Base-by-base conservation (phyloP, 2,329 filamentous ascomycete species). In the Epichloe glyceriae region DNA sequence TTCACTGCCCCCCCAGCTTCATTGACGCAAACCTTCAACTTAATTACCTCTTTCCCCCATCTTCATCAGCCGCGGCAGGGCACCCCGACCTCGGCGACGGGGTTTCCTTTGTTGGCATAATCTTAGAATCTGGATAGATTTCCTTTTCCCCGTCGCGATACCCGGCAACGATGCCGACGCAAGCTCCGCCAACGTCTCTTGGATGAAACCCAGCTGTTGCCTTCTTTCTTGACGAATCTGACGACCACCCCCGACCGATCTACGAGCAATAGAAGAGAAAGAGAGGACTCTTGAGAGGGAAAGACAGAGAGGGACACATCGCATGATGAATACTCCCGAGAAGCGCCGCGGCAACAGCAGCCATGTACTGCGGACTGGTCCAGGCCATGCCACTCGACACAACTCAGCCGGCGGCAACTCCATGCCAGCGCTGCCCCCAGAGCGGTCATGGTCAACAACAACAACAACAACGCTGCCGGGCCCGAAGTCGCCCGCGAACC, bases 261-360 rank as follows among this genome's bases (percentile, higher is more conserved):
- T 26, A 8, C 8, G 26, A 26, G 26, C 26, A 26, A 26, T 26
- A 26, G 26, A 26, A 26, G 7, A 8, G n/a, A n/a, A n/a, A 30
- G 8, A 4, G 26, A 7, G 26, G 26, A 7, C 22, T 26, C 6
- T 26, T 7, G 22, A 26, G 22, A 26, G 8, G 10, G 8, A 22
- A 2, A 30, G 1, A 30, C 8, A 30, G 8, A 30, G 26, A 30
- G 8, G 41, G 26, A 41, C 2, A 41, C n/a, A 22, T 14, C 4
- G 37, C n/a, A 17, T 5, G n/a, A 52, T 52, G 47, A 34, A 65
- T 55, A 57, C 63, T 43, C 62, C 70, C 45, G 70, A 75, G 53
- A 74, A 72, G 62, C 71, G 71, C 58, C 70, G 71, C 55, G 64
- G 61, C 50, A 61, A 59, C 48, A 54, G 60, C 50, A 53, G 55